These are phyloP conservation scores for Ceratobasidium papillatum DNA, from an alignment of 1,284 basidiomycete genomes.

Conservation along the genomic window DNA sequence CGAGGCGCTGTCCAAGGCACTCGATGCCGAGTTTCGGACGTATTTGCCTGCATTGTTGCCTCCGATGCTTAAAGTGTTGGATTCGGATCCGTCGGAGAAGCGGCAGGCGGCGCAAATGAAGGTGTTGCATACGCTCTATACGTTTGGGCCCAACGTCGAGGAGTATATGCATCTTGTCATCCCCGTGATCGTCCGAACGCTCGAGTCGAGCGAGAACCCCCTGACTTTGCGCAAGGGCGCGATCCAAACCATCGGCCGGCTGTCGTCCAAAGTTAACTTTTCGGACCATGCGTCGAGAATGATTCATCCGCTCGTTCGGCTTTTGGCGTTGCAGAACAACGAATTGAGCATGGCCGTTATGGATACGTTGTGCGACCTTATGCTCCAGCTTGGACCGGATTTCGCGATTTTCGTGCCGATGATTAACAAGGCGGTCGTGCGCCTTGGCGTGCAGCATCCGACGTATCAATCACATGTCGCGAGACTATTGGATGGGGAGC, in stretches of 20 bases:
- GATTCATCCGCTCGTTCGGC: slow-evolving; percentile 93
- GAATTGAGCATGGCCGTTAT: slow-evolving; percentile 89
- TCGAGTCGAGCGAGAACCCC: slow-evolving; percentile 84
- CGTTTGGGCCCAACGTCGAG: slow-evolving; percentile 96
- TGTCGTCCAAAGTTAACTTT: slow-evolving; percentile 95
- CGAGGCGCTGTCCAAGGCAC: slow-evolving; percentile 92
- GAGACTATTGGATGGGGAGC: slow-evolving; percentile 92
- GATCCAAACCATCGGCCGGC: slow-evolving; percentile 89
- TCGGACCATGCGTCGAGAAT: slow-evolving; percentile 99
- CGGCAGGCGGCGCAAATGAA: slow-evolving; percentile 83
- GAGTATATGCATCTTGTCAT: slow-evolving; percentile 98
- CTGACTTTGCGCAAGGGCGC: slow-evolving; percentile 85
- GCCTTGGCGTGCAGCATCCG: slow-evolving; percentile 69
- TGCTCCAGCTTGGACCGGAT: slow-evolving; percentile 93
- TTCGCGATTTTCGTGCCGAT: slow-evolving; percentile 98
- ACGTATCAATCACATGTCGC: slow-evolving; percentile 90
- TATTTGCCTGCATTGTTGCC: slow-evolving; percentile 95
- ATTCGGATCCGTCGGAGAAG: slow-evolving; percentile 82
- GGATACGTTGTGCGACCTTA: slow-evolving; percentile 92
- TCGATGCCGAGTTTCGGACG: slow-evolving; percentile 98
- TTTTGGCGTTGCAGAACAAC: slow-evolving; percentile 79
- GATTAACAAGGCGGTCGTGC: slow-evolving; percentile 78
- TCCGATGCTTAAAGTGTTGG: slow-evolving; percentile 89
- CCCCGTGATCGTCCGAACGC: slow-evolving; percentile 92
- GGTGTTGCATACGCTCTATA: slow-evolving; percentile 92